A percentile compares a stretch with the other conserved stretches of the same genome.
Conservation (phyloP, 2,329 filamentous ascomycete species). For the Botryotinia calthae region DNA sequence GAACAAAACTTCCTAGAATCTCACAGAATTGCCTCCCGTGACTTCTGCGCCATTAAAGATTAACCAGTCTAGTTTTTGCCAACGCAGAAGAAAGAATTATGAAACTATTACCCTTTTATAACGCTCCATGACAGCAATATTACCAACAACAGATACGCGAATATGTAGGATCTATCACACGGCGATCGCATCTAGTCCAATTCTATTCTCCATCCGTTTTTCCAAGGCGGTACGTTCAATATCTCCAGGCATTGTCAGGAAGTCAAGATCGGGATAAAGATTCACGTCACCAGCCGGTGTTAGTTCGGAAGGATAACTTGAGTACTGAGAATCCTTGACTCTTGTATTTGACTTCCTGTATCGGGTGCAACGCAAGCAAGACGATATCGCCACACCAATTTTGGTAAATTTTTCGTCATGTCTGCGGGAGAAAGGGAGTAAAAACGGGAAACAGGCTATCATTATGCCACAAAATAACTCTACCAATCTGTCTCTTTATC, state of each 20-base stretch:
- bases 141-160: no score
- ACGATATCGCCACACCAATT: accelerated
- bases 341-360: accelerated
- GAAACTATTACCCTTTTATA: no score
- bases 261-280: not conserved
- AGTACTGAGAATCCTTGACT: accelerated
- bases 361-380: accelerated
- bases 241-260: not conserved
- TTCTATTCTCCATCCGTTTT: not conserved
- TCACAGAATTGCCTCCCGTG: not conserved
- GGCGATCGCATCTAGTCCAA: not conserved
- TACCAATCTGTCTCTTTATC: not conserved
- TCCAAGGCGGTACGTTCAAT: accelerated
- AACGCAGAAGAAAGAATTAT: no score
- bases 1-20: accelerated
- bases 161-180: no score
- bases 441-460: not conserved
- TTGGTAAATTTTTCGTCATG: accelerated
- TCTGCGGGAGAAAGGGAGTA: not conserved
- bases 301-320: not conserved
- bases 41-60: not conserved
- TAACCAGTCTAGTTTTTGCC: no score
- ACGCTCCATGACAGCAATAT: no score
- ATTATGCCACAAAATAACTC: not conserved
- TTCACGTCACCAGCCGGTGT: accelerated